Percentiles rank a stretch among this genome's conserved stretches.
phyloP scores from a whole-genome alignment of 2,329 filamentous ascomycete genomes.

The Fusarium musae region DNA sequence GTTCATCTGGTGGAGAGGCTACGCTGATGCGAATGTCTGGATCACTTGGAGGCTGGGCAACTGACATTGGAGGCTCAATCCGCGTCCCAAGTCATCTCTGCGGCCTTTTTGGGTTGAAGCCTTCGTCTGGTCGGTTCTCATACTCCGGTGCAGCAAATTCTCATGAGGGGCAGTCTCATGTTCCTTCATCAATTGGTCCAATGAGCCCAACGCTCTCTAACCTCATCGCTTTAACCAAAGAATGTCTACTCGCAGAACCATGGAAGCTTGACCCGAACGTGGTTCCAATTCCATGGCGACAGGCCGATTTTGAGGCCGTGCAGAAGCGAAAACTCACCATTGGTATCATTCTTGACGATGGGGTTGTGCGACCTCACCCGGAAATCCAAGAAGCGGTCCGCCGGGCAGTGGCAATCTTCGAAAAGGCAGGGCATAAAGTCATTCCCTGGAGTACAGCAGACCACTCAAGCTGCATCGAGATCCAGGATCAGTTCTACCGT shows the following conservation, averaged over 20 bases:
- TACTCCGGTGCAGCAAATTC: not conserved
- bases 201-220: not conserved
- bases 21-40: not conserved
- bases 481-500: not conserved
- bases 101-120: not conserved
- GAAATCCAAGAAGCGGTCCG: not conserved
- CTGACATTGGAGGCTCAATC: not conserved
- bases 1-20: not conserved
- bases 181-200: not conserved
- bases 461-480: not conserved
- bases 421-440: not conserved
- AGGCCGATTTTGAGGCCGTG: rapidly evolving
- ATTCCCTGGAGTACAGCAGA: not conserved
- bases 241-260: not conserved
- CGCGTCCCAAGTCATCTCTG: not conserved
- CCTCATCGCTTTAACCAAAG: not conserved
- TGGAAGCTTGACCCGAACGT: not conserved
- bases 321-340: not conserved
- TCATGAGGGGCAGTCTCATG: not conserved
- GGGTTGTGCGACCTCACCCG: not conserved
- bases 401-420: not conserved
- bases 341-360: not conserved
- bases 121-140: not conserved
- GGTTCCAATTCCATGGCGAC: not conserved
- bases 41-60: not conserved